Evolutionary conservation across 1,284 basidiomycete genomes (phyloP), one percentile per base, ranked within the genome.

Genomic region (Vanrija sp.): DNA sequence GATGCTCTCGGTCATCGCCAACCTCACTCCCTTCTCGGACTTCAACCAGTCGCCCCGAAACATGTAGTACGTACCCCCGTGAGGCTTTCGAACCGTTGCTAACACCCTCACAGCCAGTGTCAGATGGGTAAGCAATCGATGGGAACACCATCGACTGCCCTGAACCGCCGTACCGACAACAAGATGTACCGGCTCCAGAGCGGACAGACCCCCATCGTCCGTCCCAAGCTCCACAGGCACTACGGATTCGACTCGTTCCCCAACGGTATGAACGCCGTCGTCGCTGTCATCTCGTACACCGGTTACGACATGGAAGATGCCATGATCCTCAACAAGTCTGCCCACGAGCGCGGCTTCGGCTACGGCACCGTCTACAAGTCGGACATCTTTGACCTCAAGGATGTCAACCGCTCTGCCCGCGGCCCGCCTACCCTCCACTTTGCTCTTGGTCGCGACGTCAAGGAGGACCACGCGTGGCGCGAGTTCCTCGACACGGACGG

Each of bases 221-320:
- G 96, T 25, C 96, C 96, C 4, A 83, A 81, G 43, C 78, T 98
- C 48, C 92, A 98, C 79, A 89, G 92, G 73, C 86, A 86, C n/a
- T 99, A 98, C 75, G 93, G 90, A 44, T 97, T 99, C 87, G 96
- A 99, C 77, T 86, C 90, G 49, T 98, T 94, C 82, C 96, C 96
- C 1, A 98, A 96, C 71, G 96, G 95, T 16, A 97, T 90, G 43
- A 99, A 99, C 75, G 96, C 96, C 16, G 83, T 99, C 55, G 96
- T 99, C 51, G 96, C 96, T 21, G 96, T 99, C 72, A 98, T 99
- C 65, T 98, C 96, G 0, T 99, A 99, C 76, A 99, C 96, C 0
- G 96, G 96, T 6, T 99, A 99, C 78, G 96, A 99, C 75, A 99
- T 99, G 96, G 96, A 99, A 79, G 96, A 99, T 69, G 96, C 96